Percentiles rank a stretch among this genome's conserved stretches.
phyloP scores from a whole-genome alignment of 192 early-diverging fungal species.

The Coemansia sp. region DNA sequence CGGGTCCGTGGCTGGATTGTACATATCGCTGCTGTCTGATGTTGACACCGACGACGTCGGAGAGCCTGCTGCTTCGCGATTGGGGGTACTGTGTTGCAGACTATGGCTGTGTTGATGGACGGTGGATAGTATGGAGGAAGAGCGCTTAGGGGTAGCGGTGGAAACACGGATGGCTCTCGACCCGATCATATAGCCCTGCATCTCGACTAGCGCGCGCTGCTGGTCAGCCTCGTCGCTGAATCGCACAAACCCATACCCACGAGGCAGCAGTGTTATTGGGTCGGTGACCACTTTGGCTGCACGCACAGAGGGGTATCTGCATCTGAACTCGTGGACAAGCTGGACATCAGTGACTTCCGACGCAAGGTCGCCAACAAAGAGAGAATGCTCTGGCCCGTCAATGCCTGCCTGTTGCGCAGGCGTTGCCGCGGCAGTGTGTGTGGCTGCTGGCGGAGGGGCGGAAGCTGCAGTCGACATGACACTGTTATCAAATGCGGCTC shows the following conservation, averaged over 20 bases:
- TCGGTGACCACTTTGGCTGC: conserved; percentile 96
- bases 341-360: conserved; percentile 82
- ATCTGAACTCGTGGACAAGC: conserved; percentile 76
- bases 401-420: conserved; percentile 6
- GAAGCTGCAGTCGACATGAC: not conserved
- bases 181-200: conserved; percentile 86
- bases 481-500: not conserved
- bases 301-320: conserved; percentile 81
- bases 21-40: conserved; percentile 38
- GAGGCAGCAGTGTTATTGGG: conserved; percentile 74
- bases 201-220: conserved; percentile 84
- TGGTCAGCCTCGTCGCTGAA: conserved; percentile 88
- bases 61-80: conserved; percentile 31
- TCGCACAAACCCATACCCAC: conserved; percentile 95
- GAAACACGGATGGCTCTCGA: conserved; percentile 89
- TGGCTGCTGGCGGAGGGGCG: not conserved
- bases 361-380: conserved; percentile 97
- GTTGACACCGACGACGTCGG: conserved; percentile 39
- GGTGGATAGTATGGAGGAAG: conserved; percentile 28
- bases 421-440: not conserved
- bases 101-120: conserved; percentile 20
- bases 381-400: conserved; percentile 77
- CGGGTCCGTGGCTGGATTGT: conserved; percentile 68
- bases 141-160: conserved; percentile 68
- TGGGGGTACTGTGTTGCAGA: conserved; percentile 4